Conservation (phyloP, 148 eudicot genomes). For the Rhododendron molle region DNA sequence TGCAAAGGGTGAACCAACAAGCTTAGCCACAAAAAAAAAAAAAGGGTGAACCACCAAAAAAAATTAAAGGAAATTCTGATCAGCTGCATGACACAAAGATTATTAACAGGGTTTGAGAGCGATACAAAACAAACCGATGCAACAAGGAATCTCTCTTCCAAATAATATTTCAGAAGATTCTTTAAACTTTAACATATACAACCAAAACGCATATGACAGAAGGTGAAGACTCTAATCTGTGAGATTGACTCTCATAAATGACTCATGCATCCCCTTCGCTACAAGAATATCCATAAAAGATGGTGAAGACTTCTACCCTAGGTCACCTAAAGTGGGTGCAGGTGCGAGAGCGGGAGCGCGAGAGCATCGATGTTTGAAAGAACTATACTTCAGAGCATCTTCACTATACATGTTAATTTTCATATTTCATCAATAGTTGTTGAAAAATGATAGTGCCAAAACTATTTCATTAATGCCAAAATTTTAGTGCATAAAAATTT, state of each 20-base stretch:
- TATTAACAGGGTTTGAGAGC: not conserved
- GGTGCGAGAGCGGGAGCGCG: not conserved
- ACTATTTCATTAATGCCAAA: not conserved
- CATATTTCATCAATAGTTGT: not conserved
- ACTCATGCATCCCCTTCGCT: not conserved
- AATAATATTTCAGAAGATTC: not conserved
- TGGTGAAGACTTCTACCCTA: not conserved
- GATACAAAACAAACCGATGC: not conserved
- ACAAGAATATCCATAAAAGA: not conserved
- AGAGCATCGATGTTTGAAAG: not conserved
- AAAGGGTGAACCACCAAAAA: not conserved
- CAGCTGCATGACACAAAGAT: not conserved
- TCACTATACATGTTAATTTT: not conserved
- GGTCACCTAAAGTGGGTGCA: not conserved
- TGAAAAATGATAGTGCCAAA: not conserved
- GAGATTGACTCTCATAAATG: not conserved
- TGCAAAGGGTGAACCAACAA: not conserved
- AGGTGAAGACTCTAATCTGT: not conserved
- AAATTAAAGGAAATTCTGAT: not conserved
- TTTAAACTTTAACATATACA: not conserved
- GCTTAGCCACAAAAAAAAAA: too few relatives aligned
- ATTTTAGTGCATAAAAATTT: not conserved
- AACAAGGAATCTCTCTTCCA: not conserved
- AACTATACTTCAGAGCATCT: not conserved
- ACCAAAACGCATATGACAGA: not conserved